Evolutionary conservation across 2,329 filamentous ascomycete genomes (phyloP), one percentile per base, ranked within the genome.

Genomic region (Triangularia verruculosa): DNA sequence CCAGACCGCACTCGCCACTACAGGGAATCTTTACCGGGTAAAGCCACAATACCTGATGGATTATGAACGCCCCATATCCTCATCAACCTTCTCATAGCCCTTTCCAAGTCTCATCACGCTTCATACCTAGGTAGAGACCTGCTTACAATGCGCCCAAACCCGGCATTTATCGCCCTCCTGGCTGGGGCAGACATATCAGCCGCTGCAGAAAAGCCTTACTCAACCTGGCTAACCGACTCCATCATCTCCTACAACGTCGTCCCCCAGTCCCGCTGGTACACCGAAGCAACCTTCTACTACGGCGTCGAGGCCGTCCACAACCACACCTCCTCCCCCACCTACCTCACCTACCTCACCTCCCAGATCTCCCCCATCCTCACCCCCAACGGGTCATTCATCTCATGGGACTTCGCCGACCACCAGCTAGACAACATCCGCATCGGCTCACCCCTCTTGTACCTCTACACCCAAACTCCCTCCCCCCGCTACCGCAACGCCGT

Each of bases 341-440:
- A 63, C 54, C 47, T 57, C 13, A 82, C 78, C 71, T 78, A 80
- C 61, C 77, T 78, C 4, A 72, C 71, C 2, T 24, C 61, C 2
- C 78, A 81, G 59, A 76, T 85, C 39, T 80, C 83, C 57, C 74
- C 75, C 0, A 74, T 85, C 7, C 78, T 86, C 2, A 68, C 75
- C 1, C 68, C 74, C n/a, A 72, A 83, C 47, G 83, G 83, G 12
- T 79, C 78, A 4, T 74, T 84, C 62, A 72, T 73, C 13, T 74
- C 75, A 17, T 86, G 81, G 75, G 76, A 81, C 61, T 72, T 78
- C 13, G 72, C 73, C 2, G 79, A 77, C 69, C 81, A 84, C 74
- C 82, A 80, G 2, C 75, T 83, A 0, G 80, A 83, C 64, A 79
- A 85, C 63, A 79, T 85, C 64, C 80, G 83, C 5, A 76, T 85